Evolutionary conservation across 1,284 basidiomycete genomes (phyloP), one percentile per base, ranked within the genome.

Genomic region (Spongispora temasekensis): DNA sequence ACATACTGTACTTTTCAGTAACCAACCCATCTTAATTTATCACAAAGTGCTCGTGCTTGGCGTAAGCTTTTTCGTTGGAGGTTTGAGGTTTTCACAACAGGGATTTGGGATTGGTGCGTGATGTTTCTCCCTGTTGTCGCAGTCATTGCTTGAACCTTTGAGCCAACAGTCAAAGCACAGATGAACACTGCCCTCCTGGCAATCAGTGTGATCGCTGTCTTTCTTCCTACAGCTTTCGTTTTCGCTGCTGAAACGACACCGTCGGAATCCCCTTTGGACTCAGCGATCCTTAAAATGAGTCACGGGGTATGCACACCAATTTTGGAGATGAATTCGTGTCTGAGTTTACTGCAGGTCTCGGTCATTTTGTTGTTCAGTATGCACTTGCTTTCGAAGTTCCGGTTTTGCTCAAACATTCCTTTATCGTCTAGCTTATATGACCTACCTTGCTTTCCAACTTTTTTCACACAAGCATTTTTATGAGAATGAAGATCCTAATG

Each of bases 381-480:
- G 86, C 73, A 57, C 57, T 60, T 57, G 27, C 55, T n/a, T 56
- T 5, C 4, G 7, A 40, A 15, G 61, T 44, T 4, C 44, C n/a
- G n/a, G n/a, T n/a, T n/a, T n/a, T n/a, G n/a, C n/a, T n/a, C n/a
- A n/a, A n/a, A n/a, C n/a, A n/a, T n/a, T n/a, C n/a, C n/a, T n/a
- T n/a, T n/a, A n/a, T n/a, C 89, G 87, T 89, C 59, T n/a, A n/a
- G n/a, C n/a, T n/a, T 94, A 95, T 73, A 73, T 75, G 3, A 83
- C 81, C 25, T 94, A 93, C 71, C 82, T 96, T 19, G 71, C 89
- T 51, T 97, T 97, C 81, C 93, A 95, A 72, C 86, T 97, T 12
- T 93, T 87, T 74, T 91, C 93, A 1, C 94, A 97, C 76, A 83
- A 90, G 51, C 75, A 81, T 35, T 78, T 95, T 7, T 96, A 93